Percentiles rank a stretch among this genome's conserved stretches.
phyloP scores from a whole-genome alignment of 441 rosid species.

The Erodium texanum region DNA sequence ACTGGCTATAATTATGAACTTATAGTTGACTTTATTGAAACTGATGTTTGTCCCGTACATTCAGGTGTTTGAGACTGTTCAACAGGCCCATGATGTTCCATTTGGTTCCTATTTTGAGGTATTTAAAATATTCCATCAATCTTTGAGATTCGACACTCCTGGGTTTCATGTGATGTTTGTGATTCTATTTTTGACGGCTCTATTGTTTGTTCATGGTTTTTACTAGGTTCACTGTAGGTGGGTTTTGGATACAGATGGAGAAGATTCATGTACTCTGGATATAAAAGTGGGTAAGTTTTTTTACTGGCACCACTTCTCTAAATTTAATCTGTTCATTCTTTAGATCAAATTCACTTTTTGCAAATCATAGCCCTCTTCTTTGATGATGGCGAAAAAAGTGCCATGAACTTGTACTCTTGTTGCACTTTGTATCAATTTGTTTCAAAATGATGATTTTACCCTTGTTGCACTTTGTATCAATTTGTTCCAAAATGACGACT shows the following conservation, averaged over 20 bases:
- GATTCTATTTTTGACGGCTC: not conserved
- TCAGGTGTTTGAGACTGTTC: conserved; percentile 93
- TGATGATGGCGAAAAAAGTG: no score
- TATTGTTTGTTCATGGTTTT: conserved; percentile 19
- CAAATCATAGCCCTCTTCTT: no score
- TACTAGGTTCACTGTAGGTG: conserved; percentile 83
- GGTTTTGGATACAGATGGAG: conserved; percentile 57
- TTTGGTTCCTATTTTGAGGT: conserved; percentile 98
- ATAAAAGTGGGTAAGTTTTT: conserved; percentile 79
- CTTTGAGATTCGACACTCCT: conserved; percentile 7
- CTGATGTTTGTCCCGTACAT: conserved; percentile 6
- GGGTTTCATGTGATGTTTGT: not conserved
- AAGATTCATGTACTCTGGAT: conserved; percentile 47
- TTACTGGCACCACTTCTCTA: not conserved
- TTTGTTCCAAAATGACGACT: no score
- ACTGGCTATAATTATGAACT: not conserved
- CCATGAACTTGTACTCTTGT: no score
- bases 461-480: no score
- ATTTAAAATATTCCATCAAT: conserved; percentile 9
- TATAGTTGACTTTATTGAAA: not conserved
- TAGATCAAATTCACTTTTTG: not conserved
- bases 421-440: no score
- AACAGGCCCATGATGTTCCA: conserved; percentile 94
- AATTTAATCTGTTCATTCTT: not conserved
- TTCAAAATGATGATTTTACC: no score